Conservation (phyloP, 169 alveolate genomes). For the Plasmodium coatneyi region DNA sequence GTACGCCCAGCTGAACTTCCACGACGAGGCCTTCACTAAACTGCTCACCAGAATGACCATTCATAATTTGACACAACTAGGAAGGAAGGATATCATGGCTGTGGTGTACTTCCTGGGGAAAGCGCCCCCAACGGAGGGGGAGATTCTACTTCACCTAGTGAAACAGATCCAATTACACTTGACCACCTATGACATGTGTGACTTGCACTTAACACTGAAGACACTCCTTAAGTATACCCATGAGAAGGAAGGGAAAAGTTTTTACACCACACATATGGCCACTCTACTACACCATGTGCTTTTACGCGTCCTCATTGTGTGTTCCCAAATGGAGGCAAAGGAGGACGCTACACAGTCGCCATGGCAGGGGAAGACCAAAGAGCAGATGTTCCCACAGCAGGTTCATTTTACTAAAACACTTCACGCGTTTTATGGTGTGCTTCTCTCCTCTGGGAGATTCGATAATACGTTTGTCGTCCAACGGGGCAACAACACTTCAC, state of each 20-base stretch:
- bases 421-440: not conserved
- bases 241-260: not conserved
- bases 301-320: not conserved
- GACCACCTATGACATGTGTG: not conserved
- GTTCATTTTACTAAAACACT: not conserved
- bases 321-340: not conserved
- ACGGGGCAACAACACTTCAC: not conserved
- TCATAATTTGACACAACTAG: not conserved
- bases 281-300: not conserved
- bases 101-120: not conserved
- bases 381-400: not conserved
- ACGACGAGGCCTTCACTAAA: not conserved
- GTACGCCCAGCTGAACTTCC: slow-evolving; percentile 1
- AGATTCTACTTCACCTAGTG: not conserved
- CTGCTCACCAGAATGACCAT: not conserved
- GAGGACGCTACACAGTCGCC: not conserved
- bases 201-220: not conserved
- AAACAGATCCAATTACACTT: too few species aligned
- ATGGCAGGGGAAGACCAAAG: not conserved
- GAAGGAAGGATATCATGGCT: slow-evolving; percentile 22
- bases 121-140: not conserved
- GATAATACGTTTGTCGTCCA: not conserved
- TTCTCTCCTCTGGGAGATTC: not conserved
- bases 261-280: not conserved
- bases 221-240: not conserved